A percentile compares a stretch with the other conserved stretches of the same genome.
Evolutionary conservation across 2,329 filamentous ascomycete species (phyloP).

Genomic region (Fusarium tricinctum): DNA sequence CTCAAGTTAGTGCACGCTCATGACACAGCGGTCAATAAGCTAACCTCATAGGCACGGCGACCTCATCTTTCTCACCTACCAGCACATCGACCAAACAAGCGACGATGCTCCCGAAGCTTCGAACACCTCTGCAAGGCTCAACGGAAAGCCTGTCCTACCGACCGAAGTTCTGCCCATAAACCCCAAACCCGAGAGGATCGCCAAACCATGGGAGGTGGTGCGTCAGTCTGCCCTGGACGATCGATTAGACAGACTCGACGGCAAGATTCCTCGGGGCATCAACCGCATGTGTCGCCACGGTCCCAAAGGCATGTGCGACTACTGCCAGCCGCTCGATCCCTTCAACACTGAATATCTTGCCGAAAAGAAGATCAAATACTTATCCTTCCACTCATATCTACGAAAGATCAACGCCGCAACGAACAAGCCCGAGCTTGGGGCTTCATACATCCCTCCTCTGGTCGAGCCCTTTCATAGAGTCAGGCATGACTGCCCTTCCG

Average conservation of each 20-base stretch:
- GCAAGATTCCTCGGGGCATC: constrained; percentile 83
- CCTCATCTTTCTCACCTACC: constrained; percentile 88
- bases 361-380: constrained; percentile 98
- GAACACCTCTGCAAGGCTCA: constrained; percentile 76
- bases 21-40: neutral
- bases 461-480: constrained; percentile 95
- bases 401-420: constrained; percentile 96
- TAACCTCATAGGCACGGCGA: constrained; percentile 77
- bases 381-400: constrained; percentile 94
- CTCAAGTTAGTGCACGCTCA: constrained; percentile 62
- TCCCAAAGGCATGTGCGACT: constrained; percentile 98
- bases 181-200: constrained; percentile 73
- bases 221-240: constrained; percentile 91
- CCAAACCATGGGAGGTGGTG: constrained; percentile 82
- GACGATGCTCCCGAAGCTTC: constrained; percentile 50
- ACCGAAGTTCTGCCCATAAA: constrained; percentile 76
- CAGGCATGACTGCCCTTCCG: constrained; percentile 88
- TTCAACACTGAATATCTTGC: constrained; percentile 90
- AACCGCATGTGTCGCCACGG: constrained; percentile 97
- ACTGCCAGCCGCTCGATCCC: constrained; percentile 96
- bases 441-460: constrained; percentile 95
- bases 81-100: constrained; percentile 65
- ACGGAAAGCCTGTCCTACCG: constrained; percentile 79
- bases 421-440: constrained; percentile 94
- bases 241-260: constrained; percentile 85